A percentile compares a stretch with the other conserved stretches of the same genome.
phyloP scores from a whole-genome alignment of 1,284 basidiomycete genomes.

The Macrocystidia cucumis region DNA sequence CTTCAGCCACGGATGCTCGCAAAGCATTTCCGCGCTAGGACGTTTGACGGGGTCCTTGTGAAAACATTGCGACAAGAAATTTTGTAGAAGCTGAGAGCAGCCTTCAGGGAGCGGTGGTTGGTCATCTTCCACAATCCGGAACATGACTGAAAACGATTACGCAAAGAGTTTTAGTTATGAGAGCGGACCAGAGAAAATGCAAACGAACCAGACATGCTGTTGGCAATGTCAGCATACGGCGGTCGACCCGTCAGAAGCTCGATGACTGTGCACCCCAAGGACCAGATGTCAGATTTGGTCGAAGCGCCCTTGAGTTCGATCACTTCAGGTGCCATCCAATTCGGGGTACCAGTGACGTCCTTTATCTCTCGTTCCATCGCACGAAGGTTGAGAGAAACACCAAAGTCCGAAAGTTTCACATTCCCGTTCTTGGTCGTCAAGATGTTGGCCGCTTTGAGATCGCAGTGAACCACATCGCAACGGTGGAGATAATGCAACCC shows the following conservation, averaged over 20 bases:
- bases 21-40: constrained; percentile 77
- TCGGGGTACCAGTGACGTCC: constrained; percentile 89
- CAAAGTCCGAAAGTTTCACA: constrained; percentile 97
- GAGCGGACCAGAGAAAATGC: constrained; percentile 7
- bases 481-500: constrained; percentile 85
- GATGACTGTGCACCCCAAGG: constrained; percentile 88
- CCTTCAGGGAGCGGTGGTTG: constrained; percentile 80
- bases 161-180: constrained; percentile 4
- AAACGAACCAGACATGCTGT: constrained; percentile 74
- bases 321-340: constrained; percentile 98
- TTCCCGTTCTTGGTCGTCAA: constrained; percentile 96
- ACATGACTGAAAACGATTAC: constrained; percentile 62
- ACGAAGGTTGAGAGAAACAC: constrained; percentile 96
- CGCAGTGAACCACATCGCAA: constrained; percentile 80
- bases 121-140: constrained; percentile 90
- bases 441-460: constrained; percentile 98
- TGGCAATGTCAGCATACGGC: constrained; percentile 82
- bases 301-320: constrained; percentile 78
- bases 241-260: constrained; percentile 90
- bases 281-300: constrained; percentile 86
- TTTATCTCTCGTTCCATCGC: constrained; percentile 88
- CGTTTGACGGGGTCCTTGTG: constrained; percentile 78
- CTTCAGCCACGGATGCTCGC: constrained; percentile 87
- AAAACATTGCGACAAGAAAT: constrained; percentile 84
- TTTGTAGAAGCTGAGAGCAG: constrained; percentile 64